Evolutionary conservation across 352 stramenopile species (phyloP).

Genomic region (Phytopythium oedochilum): DNA sequence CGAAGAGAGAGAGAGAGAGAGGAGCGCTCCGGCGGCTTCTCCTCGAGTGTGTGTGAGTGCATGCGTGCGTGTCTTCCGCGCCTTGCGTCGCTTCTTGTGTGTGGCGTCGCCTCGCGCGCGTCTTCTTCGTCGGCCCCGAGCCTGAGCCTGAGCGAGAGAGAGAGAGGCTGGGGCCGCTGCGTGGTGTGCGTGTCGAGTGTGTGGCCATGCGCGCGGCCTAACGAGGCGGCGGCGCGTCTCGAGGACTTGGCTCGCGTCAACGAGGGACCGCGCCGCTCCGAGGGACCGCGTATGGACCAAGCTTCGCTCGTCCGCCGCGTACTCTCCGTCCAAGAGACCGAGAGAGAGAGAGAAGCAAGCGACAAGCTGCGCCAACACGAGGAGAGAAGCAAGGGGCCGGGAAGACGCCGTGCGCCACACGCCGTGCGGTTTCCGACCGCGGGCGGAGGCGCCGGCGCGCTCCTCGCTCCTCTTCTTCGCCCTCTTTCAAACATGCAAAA

Average conservation of each 20-base stretch:
- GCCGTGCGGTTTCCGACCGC: neutral
- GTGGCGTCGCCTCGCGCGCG: slow-evolving; percentile 7
- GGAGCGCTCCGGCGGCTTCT: slow-evolving; percentile 11
- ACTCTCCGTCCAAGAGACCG: neutral
- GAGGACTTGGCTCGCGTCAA: neutral
- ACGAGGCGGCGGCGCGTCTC: neutral
- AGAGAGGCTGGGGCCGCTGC: no score
- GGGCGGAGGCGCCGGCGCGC: neutral
- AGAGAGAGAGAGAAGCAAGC: neutral
- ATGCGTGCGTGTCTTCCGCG: neutral
- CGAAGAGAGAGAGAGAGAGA: slow-evolving; percentile 19
- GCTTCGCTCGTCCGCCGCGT: neutral
- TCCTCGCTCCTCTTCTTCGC: slow-evolving; percentile 6
- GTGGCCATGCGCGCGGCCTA: neutral
- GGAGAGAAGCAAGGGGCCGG: neutral
- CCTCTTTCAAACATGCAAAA: slow-evolving; percentile 83
- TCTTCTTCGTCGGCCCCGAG: slow-evolving; percentile 1
- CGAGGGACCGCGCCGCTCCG: neutral
- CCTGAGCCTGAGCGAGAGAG: no score
- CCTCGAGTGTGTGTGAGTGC: neutral
- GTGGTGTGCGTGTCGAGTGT: neutral
- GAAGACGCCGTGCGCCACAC: neutral
- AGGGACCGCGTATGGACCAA: neutral
- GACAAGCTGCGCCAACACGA: neutral
- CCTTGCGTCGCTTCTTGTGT: neutral